Evolutionary conservation across 768 basidiomycete species (phyloP).

Genomic region (Lactarius vividus): DNA sequence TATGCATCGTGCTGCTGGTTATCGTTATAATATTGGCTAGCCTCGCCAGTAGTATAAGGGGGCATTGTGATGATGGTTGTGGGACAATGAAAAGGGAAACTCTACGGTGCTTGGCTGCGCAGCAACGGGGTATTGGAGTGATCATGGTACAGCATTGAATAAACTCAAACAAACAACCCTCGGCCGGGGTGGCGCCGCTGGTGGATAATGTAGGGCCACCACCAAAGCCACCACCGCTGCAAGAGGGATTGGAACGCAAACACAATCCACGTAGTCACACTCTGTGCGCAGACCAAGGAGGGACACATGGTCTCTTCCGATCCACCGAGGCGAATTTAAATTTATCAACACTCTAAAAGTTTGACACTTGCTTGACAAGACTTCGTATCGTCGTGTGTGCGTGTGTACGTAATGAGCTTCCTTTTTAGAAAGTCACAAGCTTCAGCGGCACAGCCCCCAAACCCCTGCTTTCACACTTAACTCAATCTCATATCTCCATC

Average conservation of each 20-base stretch:
- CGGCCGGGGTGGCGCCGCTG: neutral
- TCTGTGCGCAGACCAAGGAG: neutral
- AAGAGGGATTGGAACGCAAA: neutral
- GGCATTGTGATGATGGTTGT: conserved; percentile 4
- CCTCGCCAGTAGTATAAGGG: neutral
- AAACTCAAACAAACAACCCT: conserved; percentile 16
- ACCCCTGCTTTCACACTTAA: no score
- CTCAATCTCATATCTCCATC: no score
- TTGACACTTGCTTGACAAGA: neutral
- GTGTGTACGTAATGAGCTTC: no score
- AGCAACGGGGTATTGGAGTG: conserved; percentile 6
- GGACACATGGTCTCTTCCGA: neutral
- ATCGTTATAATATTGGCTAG: neutral
- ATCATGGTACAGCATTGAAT: conserved; percentile 10
- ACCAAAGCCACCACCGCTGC: no score
- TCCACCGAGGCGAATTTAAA: neutral
- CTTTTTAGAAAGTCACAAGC: no score
- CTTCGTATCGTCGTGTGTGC: no score
- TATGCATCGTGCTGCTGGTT: conserved; percentile 10
- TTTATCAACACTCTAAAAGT: neutral
- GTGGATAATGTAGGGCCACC: neutral
- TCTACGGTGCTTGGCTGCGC: neutral
- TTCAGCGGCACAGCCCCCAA: no score
- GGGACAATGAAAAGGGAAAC: neutral
- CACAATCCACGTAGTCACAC: neutral